Evolutionary conservation across 129 eudicot species (phyloP).

Genomic region (Tanacetum coccineum): DNA sequence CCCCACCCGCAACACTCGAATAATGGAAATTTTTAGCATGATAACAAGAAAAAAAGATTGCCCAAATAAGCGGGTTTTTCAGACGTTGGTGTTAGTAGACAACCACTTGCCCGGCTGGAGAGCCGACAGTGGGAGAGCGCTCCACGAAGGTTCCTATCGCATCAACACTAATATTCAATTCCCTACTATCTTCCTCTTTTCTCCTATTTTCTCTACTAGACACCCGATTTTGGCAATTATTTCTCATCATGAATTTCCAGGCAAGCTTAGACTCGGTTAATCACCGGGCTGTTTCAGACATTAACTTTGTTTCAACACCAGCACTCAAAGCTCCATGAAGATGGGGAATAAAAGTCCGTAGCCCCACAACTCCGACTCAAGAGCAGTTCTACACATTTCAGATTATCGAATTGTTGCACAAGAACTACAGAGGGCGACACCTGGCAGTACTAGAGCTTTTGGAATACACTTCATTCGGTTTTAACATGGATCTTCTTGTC

Average conservation of each 20-base stretch:
- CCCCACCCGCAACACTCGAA: no score
- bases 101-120: conserved; percentile 53
- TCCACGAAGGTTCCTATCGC: no score
- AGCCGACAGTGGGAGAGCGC: no score
- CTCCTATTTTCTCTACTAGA: no score
- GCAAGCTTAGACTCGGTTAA: conserved; percentile 61
- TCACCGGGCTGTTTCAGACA: conserved; percentile 78
- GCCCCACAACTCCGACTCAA: no score
- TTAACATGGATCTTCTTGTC: conserved; percentile 70
- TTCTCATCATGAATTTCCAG: conserved; percentile 53
- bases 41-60: no score
- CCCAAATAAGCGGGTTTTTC: conserved; percentile 39
- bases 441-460: conserved; percentile 53
- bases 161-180: no score
- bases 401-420: conserved; percentile 35
- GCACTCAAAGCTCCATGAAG: conserved; percentile 88
- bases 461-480: conserved; percentile 62
- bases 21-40: no score
- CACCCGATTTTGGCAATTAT: conserved; percentile 52
- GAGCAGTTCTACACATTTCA: conserved; percentile 56
- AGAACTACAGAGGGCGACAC: conserved; percentile 29
- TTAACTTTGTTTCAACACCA: conserved; percentile 67
- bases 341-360: no score
- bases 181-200: no score
- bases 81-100: conserved; percentile 44